These are phyloP conservation scores for Penicillium subrubescens DNA, from an alignment of 495 filamentous ascomycete species.

Conservation along the genomic window DNA sequence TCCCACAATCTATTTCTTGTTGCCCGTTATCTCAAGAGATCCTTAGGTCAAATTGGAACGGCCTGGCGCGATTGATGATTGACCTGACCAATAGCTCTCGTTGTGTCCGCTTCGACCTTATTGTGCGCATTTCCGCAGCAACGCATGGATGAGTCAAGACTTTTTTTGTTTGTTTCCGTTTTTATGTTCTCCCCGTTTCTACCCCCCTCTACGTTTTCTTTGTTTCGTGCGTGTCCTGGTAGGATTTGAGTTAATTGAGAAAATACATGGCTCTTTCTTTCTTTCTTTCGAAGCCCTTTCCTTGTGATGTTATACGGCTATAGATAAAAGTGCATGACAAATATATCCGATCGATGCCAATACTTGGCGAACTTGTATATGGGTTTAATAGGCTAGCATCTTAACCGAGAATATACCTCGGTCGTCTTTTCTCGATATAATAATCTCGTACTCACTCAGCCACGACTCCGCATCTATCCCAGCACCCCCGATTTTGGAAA, in stretches of 20 bases:
- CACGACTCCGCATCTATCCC: slow-evolving; percentile 2
- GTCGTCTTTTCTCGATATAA: slow-evolving; percentile 5
- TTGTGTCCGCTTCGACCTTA: not conserved
- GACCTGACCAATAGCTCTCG: not conserved
- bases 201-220: slow-evolving; percentile 1
- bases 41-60: slow-evolving; percentile 15
- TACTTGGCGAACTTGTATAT: not conserved
- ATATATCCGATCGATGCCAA: slow-evolving; percentile 3
- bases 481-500: not conserved
- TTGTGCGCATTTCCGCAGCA: slow-evolving; percentile 13
- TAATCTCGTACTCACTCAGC: not conserved
- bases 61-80: slow-evolving; percentile 16
- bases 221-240: slow-evolving; percentile 15
- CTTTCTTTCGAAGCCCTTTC: not conserved
- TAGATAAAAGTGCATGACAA: not conserved
- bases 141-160: slow-evolving; percentile 15
- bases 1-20: slow-evolving; percentile 3
- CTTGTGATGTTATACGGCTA: not conserved
- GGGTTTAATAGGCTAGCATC: not conserved
- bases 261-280: slow-evolving; percentile 17
- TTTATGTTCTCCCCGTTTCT: not conserved
- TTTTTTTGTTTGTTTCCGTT: not conserved
- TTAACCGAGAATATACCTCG: not conserved
- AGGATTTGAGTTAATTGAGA: slow-evolving; percentile 25
- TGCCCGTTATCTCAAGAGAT: not conserved